Base-by-base conservation (phyloP, 2,329 filamentous ascomycete genomes). In the Lachnellula subtilissima region DNA sequence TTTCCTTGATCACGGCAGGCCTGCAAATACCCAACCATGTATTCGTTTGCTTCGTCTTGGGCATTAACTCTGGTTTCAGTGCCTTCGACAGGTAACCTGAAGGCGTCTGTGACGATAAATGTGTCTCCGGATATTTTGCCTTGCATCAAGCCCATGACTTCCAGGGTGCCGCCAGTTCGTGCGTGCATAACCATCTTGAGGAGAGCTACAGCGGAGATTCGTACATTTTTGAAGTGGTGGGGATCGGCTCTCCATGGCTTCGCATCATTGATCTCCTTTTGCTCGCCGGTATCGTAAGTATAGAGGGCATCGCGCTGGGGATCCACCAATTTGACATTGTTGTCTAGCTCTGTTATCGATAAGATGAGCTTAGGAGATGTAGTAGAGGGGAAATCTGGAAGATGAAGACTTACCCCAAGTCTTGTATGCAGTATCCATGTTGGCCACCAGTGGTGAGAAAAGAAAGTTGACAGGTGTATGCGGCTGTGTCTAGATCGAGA, bases 101-200 rank as follows among this genome's bases (percentile, higher is more conserved):
- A 94, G 25, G 92, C 91, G 69, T 99, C 94, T 1, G 92, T 97
- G 53, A 99, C 88, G 63, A 99, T 84, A 67, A 99, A 89, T 1
- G 89, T 83, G 67, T 95, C 87, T 43, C 86, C 85, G 62, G 90
- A 83, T 50, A 96, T 87, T 72, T 96, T 96, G 60, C 94, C 94
- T 70, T 96, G 89, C 94, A 99, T 99, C 65, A 99, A 74, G 55
- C 94, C 94, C 94, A 99, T 99, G 67, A 99, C 83, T 76, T 99
- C 94, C 63, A 97, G 82, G 28, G 84, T 85, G 55, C 94, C 93
- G 62, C 94, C 94, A 0, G 91, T 92, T n/a, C 94, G 89, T 9
- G 94, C 94, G 72, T 99, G 94, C 89, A 97, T 97, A 62, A 95
- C 91, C 94, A 99, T 99, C 76, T 99, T 99, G 65, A 97, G 83